phyloP scores from a whole-genome alignment of 441 rosid species.

The Corymbia calophylla region DNA sequence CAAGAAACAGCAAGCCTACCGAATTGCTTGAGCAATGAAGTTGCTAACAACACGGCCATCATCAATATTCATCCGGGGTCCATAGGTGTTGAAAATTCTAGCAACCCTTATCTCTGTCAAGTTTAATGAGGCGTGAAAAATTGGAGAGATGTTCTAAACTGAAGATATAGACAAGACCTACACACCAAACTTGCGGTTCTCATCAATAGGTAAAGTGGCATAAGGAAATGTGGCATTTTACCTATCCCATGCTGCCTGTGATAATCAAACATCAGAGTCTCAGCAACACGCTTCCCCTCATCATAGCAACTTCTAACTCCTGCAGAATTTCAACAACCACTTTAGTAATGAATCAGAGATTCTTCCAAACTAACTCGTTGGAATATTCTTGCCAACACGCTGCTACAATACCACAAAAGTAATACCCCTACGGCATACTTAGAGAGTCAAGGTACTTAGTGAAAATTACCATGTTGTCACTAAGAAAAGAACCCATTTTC shows the following conservation, averaged over 20 bases:
- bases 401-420: neutral
- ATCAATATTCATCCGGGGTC: constrained; percentile 63
- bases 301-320: constrained; percentile 55
- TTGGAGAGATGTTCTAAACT: neutral
- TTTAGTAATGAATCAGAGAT: neutral
- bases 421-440: neutral
- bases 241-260: constrained; percentile 66
- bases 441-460: neutral
- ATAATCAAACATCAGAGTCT: neutral
- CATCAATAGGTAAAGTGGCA: neutral
- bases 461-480: neutral
- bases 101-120: constrained; percentile 55
- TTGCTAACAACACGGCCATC: constrained; percentile 73
- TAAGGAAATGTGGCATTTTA: constrained; percentile 9
- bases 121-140: neutral
- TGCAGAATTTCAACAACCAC: neutral
- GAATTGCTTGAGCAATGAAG: constrained; percentile 64
- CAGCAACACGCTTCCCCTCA: neutral
- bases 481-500: neutral
- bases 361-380: neutral
- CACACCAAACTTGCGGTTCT: neutral
- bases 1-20: constrained; percentile 17
- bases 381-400: neutral
- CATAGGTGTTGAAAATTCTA: constrained; percentile 69
- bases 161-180: neutral